Evolutionary conservation across 1,139 yeast species (phyloP).

Genomic region (Yamadazyma dendronema): DNA sequence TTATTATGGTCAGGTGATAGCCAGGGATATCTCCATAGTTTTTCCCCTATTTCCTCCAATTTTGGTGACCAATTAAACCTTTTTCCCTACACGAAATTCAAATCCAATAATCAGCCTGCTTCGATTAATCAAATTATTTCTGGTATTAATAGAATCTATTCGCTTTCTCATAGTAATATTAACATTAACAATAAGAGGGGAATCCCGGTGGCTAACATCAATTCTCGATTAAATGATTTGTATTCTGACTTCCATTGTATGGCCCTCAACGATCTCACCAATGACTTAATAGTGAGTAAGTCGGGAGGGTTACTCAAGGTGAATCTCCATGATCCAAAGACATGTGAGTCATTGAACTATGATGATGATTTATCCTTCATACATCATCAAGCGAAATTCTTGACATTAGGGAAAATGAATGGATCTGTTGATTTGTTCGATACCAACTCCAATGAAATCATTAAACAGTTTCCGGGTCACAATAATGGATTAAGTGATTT

Average conservation of each 20-base stretch:
- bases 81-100: slow-evolving; percentile 51
- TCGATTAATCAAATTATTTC: slow-evolving; percentile 11
- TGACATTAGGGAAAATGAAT: slow-evolving; percentile 63
- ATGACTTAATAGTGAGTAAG: slow-evolving; percentile 39
- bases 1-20: slow-evolving; percentile 86
- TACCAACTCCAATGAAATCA: slow-evolving; percentile 51
- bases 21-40: slow-evolving; percentile 34
- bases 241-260: slow-evolving; percentile 37
- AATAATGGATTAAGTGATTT: slow-evolving; percentile 74
- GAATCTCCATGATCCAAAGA: slow-evolving; percentile 57
- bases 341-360: slow-evolving; percentile 22
- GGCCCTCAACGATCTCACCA: slow-evolving; percentile 34
- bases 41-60: slow-evolving; percentile 18
- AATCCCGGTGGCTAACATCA: slow-evolving; percentile 38
- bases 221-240: slow-evolving; percentile 25
- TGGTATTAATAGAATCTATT: slow-evolving; percentile 57
- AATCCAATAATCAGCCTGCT: slow-evolving; percentile 32
- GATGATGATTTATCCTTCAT: slow-evolving; percentile 35
- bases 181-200: slow-evolving; percentile 62
- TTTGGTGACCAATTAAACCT: slow-evolving; percentile 15
- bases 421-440: slow-evolving; percentile 83
- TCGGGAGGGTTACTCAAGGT: slow-evolving; percentile 47
- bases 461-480: slow-evolving; percentile 69
- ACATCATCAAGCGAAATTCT: slow-evolving; percentile 34
- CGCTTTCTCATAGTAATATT: slow-evolving; percentile 52